Evolutionary conservation across 192 early-diverging fungal species (phyloP).

Genomic region (Podila verticillata): DNA sequence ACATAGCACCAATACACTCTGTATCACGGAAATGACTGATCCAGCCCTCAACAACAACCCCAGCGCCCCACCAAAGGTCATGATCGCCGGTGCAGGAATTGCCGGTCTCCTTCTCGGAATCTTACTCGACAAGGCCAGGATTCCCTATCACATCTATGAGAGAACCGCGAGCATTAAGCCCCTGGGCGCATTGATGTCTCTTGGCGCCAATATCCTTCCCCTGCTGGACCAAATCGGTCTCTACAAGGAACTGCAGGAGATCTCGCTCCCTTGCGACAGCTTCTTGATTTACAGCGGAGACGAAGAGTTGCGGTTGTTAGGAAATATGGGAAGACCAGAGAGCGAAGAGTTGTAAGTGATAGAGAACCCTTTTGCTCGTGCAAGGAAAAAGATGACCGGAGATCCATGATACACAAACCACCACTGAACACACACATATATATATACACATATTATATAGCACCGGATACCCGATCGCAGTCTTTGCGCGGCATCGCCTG

Average conservation of each 20-base stretch:
- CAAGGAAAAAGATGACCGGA: neutral
- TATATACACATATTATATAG: conserved; percentile 3
- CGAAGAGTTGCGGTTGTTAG: neutral
- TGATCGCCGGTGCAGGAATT: conserved; percentile 31
- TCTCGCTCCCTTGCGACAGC: neutral
- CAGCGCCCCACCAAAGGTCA: conserved; percentile 2
- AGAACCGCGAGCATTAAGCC: neutral
- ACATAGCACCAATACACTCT: too few relatives aligned
- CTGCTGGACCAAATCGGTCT: conserved; percentile 22
- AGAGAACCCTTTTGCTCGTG: neutral
- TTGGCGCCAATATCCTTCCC: conserved; percentile 28
- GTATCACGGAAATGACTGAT: too few relatives aligned
- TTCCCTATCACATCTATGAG: conserved; percentile 24
- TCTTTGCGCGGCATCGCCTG: conserved; percentile 19
- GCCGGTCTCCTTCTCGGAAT: conserved; percentile 19
- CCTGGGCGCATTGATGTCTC: conserved; percentile 15
- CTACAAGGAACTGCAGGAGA: conserved; percentile 5
- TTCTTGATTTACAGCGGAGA: conserved; percentile 1
- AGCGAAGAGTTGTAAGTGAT: conserved; percentile 4
- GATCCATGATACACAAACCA: neutral
- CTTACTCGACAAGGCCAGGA: conserved; percentile 10
- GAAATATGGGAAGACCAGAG: neutral
- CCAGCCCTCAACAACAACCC: too few relatives aligned
- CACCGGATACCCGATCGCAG: conserved; percentile 8
- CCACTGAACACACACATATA: neutral